These are phyloP conservation scores for Lasiosphaeris hirsuta DNA, from an alignment of 495 filamentous ascomycete genomes.

Conservation along the genomic window DNA sequence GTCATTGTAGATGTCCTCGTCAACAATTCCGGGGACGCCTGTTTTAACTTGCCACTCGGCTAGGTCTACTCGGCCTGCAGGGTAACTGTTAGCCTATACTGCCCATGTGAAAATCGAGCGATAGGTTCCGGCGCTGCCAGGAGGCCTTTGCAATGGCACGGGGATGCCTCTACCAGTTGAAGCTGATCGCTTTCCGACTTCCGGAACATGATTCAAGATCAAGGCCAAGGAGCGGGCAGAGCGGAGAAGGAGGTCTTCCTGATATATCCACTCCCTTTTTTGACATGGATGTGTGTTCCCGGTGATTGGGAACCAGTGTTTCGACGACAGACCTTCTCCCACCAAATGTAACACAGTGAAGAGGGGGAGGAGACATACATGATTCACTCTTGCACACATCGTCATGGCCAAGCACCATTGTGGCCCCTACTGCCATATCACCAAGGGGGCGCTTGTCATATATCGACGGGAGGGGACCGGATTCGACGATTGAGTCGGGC, in stretches of 20 bases:
- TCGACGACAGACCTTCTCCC: too few relatives aligned
- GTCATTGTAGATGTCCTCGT: constrained; percentile 6
- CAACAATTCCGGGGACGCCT: constrained; percentile 17
- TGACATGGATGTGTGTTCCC: too few relatives aligned
- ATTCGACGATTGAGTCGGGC: constrained; percentile 29
- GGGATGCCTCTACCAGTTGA: too few relatives aligned
- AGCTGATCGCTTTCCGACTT: too few relatives aligned
- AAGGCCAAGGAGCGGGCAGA: too few relatives aligned
- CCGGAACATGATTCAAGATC: too few relatives aligned
- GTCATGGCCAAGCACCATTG: constrained; percentile 32
- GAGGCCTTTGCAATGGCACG: too few relatives aligned
- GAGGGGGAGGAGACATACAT: constrained; percentile 12
- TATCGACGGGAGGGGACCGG: background rate
- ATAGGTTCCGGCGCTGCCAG: too few relatives aligned
- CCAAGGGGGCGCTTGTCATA: constrained; percentile 17
- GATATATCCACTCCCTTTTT: too few relatives aligned
- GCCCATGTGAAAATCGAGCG: background rate
- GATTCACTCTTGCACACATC: constrained; percentile 24
- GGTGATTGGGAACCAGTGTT: too few relatives aligned
- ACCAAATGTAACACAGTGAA: too few relatives aligned
- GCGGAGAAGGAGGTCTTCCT: too few relatives aligned
- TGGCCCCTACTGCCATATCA: constrained; percentile 23
- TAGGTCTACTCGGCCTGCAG: constrained; percentile 15
- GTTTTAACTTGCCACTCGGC: constrained; percentile 13
- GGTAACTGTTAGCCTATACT: background rate